Base-by-base conservation (phyloP, 768 basidiomycete species). In the Lactarius sanguifluus region DNA sequence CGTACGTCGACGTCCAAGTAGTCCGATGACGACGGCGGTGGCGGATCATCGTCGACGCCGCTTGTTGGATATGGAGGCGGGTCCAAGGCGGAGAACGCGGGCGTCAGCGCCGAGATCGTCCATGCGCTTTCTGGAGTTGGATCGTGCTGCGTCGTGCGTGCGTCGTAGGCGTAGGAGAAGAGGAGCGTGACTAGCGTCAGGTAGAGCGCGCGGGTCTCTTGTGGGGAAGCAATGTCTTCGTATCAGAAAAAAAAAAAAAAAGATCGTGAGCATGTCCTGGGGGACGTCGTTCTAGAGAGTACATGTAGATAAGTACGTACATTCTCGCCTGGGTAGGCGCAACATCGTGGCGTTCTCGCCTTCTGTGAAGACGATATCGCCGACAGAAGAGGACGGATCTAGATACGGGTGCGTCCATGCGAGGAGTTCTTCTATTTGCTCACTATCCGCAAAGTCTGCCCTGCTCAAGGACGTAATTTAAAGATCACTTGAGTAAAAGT, bases 51-150 rank as follows among this genome's bases (percentile, higher is more conserved):
- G 47, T 56, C 55, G 55, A 20, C 20, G 55, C 32, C 30, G 13
- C 61, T 9, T 8, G 60, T 9, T 8, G 60, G 23, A 70, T 84
- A 85, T n/a, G 82, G 82, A 25, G 86, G 83, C 34, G 88, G 85
- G 73, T 93, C 90, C 36, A 95, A 85, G 0, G 92, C 89, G n/a
- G 92, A 86, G 76, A 95, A 92, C 2, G 86, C 85, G 57, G 92
- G 88, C 15, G 84, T 85, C 59, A 95, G 81, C 36, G 78, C 81
- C 69, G 86, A 82, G 61, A 95, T 81, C 2, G 93, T 95, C 92
- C 92, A 95, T 16, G 90, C 88, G 74, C 92, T 94, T 76, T 95
- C 93, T 8, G 91, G 83, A 3, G 90, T 92, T n/a, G 91, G 85
- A 67, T 95, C 92, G 57, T 81, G 80, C 67, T 88, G 86, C 0